Base-by-base conservation (phyloP, 352 stramenopile genomes). In the Globisporangium solare region DNA sequence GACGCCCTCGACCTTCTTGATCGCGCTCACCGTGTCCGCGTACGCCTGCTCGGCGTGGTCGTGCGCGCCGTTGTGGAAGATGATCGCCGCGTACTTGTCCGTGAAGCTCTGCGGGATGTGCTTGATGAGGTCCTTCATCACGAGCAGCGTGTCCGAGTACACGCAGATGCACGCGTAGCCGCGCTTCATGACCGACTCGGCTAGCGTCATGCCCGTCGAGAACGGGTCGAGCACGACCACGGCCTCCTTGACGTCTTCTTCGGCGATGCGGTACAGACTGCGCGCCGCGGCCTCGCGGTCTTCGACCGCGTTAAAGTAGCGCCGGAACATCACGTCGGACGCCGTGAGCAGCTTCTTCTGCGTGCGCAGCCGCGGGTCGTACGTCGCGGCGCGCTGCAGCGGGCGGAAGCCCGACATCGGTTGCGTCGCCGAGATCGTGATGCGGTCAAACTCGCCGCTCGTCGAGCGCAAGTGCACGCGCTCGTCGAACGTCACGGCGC, bases 171-270 rank as follows among this genome's bases (percentile, higher is more conserved):
- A 83, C 1, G 73, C 79, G 64, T 94, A 98, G 27, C 93, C 95
- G 43, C 88, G 84, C 51, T 77, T 83, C 47, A 87, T 56, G 1
- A 94, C 88, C 58, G 94, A 86, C 56, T 97, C 74, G 1, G 89
- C 94, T 22, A 99, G 67, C 47, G 97, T 84, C 67, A 89, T 94
- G 58, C 94, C 96, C 47, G 95, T 98, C 0, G 89, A 97, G 71
- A 98, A 98, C 6, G 95, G 94, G 64, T 98, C 93, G 11, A 99
- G 87, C 35, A 98, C 73, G n/a, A 98, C 89, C 13, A 98, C 79
- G 10, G 86, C 84, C n/a, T 82, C 50, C 51, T 66, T 67, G 27
- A 64, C 58, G 6, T 54, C 56, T 41, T 74, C 68, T 60, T 87
- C 74, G 2, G 74, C 70, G 65, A 89, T 92, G 51, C 76, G 75